Base-by-base conservation (phyloP, 352 stramenopile species). In the Phytophthora cactorum region DNA sequence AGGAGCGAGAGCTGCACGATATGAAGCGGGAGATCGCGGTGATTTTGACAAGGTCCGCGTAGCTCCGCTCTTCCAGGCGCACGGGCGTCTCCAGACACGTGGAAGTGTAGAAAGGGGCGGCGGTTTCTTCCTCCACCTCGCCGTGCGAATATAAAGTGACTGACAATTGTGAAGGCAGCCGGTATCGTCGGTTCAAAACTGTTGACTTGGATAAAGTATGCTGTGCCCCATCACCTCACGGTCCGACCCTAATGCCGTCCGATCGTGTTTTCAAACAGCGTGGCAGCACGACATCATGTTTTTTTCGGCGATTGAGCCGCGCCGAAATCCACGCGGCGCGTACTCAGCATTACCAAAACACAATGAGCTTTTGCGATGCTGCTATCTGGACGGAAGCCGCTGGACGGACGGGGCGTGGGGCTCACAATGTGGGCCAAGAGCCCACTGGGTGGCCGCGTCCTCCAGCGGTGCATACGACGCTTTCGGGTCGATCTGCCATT, bases 181-280 rank as follows among this genome's bases (percentile, higher is more conserved):
- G 44, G 51, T 65, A 46, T 75, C 52, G 58, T 75, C 44, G 44
- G 28, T 51, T 55, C 44, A 59, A 46, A 56, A 17, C 11, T 3
- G 31, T 64, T 11, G 45, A 73, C 59, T 73, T 59, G 41, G 36
- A 57, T 53, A 66, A 70, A 63, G 47, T 76, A 76, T 66, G 8
- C 27, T 28, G 10, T 6, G 10, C 5, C 44, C 36, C 34, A 63
- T 69, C 57, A 59, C 22, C 41, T 51, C 44, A 66, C 29, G 58
- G 62, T 76, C 68, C 68, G 63, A 76, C 63, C 69, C 63, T 22
- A 9, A 39, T 27, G 39, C 74, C 59, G 69, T 77, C 58, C 38
- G n/a, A 71, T 77, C 64, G 69, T 45, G 49, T n/a, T 10, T 27
- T 15, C 45, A 41, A 60, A 51, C 46, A 72, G 53, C 63, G 68